Evolutionary conservation across 108 stramenopile genomes (phyloP).

Genomic region (Conticribra guillardii): DNA sequence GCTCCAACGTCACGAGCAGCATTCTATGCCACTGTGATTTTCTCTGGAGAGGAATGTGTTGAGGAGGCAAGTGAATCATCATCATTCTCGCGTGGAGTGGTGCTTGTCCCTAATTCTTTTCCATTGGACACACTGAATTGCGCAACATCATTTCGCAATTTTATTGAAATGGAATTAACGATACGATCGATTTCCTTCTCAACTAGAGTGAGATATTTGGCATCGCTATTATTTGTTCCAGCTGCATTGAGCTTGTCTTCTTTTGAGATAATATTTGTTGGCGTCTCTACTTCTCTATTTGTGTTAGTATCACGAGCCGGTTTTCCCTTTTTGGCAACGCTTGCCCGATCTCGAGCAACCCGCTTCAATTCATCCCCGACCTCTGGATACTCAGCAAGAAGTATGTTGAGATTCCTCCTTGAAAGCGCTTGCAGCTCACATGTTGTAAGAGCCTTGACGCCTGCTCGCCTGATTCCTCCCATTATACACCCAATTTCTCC

Average conservation of each 20-base stretch:
- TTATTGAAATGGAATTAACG: constrained; percentile 6
- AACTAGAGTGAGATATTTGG: constrained; percentile 6
- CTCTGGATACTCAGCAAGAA: constrained; percentile 45
- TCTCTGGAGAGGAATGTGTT: too few relatives aligned
- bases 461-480: constrained; percentile 44
- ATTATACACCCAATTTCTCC: constrained; percentile 58
- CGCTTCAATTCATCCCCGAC: constrained; percentile 44
- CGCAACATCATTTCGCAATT: constrained; percentile 13
- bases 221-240: not conserved
- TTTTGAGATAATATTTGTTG: too few relatives aligned
- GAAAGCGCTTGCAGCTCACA: constrained; percentile 40
- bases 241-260: too few relatives aligned
- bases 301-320: too few relatives aligned
- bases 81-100: too few relatives aligned
- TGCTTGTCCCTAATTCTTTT: too few relatives aligned
- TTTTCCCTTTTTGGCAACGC: constrained; percentile 16
- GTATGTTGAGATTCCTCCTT: constrained; percentile 30
- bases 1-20: too few relatives aligned
- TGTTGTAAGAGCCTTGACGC: constrained; percentile 41
- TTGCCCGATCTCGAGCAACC: constrained; percentile 34
- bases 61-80: too few relatives aligned
- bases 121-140: not conserved
- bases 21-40: too few relatives aligned
- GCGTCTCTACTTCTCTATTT: not conserved
- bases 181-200: constrained; percentile 19